phyloP scores from a whole-genome alignment of 78 protist species.

The Trichosphaerium sp. region DNA sequence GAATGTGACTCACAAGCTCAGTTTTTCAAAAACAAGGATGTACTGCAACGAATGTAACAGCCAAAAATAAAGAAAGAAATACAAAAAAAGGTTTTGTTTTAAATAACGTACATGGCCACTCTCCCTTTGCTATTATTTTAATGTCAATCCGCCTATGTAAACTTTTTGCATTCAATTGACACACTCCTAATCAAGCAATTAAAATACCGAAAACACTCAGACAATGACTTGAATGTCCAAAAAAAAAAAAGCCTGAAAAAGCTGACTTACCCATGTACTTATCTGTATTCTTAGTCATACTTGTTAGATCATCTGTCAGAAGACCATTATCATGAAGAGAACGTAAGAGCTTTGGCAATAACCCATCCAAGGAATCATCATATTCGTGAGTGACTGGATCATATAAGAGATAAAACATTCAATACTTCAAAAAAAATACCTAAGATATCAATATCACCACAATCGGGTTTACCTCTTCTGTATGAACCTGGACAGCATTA shows the following conservation, averaged over 20 bases:
- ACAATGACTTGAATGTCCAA: too few relatives aligned
- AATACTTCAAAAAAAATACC: too few relatives aligned
- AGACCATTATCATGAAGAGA: background rate
- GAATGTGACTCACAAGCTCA: too few relatives aligned
- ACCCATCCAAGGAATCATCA: slow-evolving; percentile 2
- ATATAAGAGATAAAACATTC: too few relatives aligned
- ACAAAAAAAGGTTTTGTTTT: too few relatives aligned
- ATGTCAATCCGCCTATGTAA: slow-evolving; percentile 20
- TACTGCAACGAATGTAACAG: too few relatives aligned
- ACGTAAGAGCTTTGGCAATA: background rate
- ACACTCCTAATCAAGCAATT: too few relatives aligned
- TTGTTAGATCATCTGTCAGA: slow-evolving; percentile 7
- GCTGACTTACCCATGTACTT: slow-evolving; percentile 44
- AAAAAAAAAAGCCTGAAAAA: too few relatives aligned
- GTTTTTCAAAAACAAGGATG: too few relatives aligned
- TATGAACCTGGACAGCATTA: background rate
- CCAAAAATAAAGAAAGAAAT: too few relatives aligned
- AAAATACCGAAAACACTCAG: too few relatives aligned
- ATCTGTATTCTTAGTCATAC: background rate
- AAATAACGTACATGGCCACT: slow-evolving; percentile 34
- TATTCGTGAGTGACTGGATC: slow-evolving; percentile 6
- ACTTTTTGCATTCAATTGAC: background rate
- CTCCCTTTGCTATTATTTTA: background rate
- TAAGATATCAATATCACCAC: slow-evolving; percentile 28
- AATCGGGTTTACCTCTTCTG: background rate